Conservation (phyloP, 2,329 filamentous ascomycete species). For the Arthroderma uncinatum region DNA sequence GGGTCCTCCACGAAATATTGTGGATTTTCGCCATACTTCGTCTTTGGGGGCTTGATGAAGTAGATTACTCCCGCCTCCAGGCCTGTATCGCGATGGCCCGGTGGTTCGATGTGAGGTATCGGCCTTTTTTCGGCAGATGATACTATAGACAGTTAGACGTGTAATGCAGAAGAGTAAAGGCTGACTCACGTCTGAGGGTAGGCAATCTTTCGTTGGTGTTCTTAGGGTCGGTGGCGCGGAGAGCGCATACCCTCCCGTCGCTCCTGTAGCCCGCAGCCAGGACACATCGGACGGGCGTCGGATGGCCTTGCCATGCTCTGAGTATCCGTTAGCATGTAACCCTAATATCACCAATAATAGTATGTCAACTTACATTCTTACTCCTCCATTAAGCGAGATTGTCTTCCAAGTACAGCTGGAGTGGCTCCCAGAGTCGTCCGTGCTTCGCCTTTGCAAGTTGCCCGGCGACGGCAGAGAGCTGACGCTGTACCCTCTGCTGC, state of each 20-base stretch:
- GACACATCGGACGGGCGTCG: conserved; percentile 1
- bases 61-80: conserved; percentile 10
- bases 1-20: conserved; percentile 12
- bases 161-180: neutral
- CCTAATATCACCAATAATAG: neutral
- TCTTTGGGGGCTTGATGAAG: conserved; percentile 12
- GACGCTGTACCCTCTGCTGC: neutral
- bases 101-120: conserved; percentile 14
- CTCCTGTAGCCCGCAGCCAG: conserved; percentile 9
- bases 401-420: neutral
- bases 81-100: conserved; percentile 6
- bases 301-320: neutral
- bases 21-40: conserved; percentile 10
- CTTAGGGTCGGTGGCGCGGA: conserved; percentile 5
- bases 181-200: neutral
- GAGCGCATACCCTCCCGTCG: conserved; percentile 5
- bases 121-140: conserved; percentile 10
- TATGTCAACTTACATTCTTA: neutral
- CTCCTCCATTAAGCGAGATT: neutral
- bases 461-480: neutral
- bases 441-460: neutral
- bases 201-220: neutral
- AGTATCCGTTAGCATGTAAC: neutral
- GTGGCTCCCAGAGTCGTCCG: neutral
- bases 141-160: conserved; percentile 5